Percentiles rank a stretch among this genome's conserved stretches.
phyloP scores from a whole-genome alignment of 495 filamentous ascomycete species.

The Aspergillus mulundensis region DNA sequence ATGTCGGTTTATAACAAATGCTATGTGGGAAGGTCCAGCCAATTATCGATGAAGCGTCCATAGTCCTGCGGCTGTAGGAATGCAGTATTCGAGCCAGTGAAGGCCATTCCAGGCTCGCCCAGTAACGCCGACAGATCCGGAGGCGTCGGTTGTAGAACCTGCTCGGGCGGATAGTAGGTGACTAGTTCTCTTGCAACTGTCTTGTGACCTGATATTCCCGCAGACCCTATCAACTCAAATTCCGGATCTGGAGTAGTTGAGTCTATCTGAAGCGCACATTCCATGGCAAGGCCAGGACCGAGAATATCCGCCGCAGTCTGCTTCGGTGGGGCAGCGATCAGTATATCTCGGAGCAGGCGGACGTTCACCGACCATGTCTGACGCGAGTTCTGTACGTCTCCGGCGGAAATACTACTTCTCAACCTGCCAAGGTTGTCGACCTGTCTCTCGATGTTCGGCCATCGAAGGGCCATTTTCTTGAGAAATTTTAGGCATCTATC shows the following conservation, averaged over 20 bases:
- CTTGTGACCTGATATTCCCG: conserved; percentile 9
- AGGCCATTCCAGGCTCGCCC: not conserved
- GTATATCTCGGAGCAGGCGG: conserved; percentile 8
- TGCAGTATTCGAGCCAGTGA: conserved; percentile 1
- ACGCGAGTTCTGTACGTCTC: conserved; percentile 5
- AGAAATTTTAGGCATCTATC: conserved; percentile 6
- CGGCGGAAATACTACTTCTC: conserved; percentile 7
- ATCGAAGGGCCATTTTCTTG: not conserved
- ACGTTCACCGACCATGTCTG: conserved; percentile 11
- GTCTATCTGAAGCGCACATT: not conserved
- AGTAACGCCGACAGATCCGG: conserved; percentile 5
- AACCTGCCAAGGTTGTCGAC: conserved; percentile 7
- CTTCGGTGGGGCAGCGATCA: not conserved
- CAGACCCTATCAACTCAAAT: conserved; percentile 6
- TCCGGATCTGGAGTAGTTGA: conserved; percentile 3
- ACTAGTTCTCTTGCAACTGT: conserved; percentile 7
- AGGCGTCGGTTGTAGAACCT: conserved; percentile 2
- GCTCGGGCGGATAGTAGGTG: conserved; percentile 6
- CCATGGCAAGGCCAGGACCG: conserved; percentile 2
- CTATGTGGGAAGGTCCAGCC: conserved; percentile 3
- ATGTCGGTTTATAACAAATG: too few species aligned
- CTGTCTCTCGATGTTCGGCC: conserved; percentile 7
- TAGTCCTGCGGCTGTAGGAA: conserved; percentile 11
- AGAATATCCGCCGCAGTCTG: not conserved
- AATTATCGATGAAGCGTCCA: conserved; percentile 9